These are phyloP conservation scores for Fulvia fulva DNA, from an alignment of 2,329 filamentous ascomycete genomes.

Conservation along the genomic window DNA sequence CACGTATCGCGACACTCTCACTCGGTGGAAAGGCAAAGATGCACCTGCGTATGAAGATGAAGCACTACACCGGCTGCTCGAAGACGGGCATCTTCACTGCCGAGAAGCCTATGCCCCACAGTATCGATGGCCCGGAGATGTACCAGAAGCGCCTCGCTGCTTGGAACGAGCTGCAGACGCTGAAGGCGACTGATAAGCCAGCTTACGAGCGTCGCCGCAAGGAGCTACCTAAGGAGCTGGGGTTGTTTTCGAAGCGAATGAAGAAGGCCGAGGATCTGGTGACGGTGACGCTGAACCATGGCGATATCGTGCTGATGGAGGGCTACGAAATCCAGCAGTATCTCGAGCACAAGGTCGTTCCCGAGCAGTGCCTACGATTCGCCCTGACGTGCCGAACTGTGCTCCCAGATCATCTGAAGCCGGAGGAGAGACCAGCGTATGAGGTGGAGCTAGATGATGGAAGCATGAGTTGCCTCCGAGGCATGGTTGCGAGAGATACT, in stretches of 20 bases:
- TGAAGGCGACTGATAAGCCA: conserved; percentile 15
- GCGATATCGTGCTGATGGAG: conserved; percentile 63
- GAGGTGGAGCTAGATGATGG: conserved; percentile 34
- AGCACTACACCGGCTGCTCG: conserved; percentile 41
- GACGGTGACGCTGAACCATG: conserved; percentile 53
- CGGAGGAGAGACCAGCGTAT: conserved; percentile 38
- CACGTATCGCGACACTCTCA: conserved; percentile 59
- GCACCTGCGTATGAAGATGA: conserved; percentile 55
- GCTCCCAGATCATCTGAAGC: conserved; percentile 41
- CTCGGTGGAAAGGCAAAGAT: conserved; percentile 58
- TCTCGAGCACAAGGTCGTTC: conserved; percentile 57
- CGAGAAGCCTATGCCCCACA: conserved; percentile 26
- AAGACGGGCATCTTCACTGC: conserved; percentile 34
- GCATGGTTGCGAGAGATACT: conserved; percentile 8
- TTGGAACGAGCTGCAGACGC: conserved; percentile 29
- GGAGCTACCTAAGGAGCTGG: conserved; percentile 37
- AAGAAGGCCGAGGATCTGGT: conserved; percentile 37
- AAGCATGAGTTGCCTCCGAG: conserved; percentile 16
- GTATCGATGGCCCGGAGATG: conserved; percentile 17
- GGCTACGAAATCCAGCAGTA: conserved; percentile 55
- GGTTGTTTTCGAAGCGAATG: conserved; percentile 30
- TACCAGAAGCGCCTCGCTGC: conserved; percentile 35
- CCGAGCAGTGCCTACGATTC: conserved; percentile 51
- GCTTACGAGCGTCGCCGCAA: conserved; percentile 30
- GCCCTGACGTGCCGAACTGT: conserved; percentile 56